Evolutionary conservation across 2,329 filamentous ascomycete species (phyloP), one percentile per base, ranked within the genome.

Genomic region (Colletotrichum echinochloae): DNA sequence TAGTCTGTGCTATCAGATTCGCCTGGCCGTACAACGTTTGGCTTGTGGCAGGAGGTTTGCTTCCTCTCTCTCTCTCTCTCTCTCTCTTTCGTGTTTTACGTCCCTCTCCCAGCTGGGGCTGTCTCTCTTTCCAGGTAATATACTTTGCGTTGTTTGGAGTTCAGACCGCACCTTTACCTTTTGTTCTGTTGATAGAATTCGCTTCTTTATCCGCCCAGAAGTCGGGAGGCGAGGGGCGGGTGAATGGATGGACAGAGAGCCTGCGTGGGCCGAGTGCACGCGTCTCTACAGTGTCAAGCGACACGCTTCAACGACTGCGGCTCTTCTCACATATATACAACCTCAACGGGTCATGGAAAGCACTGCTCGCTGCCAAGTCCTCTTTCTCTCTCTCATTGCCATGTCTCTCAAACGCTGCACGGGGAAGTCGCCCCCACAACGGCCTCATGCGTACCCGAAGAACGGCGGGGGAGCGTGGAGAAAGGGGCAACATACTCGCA

Each of bases 1-100:
- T 39, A 26, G 59, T 49, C 44, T 60, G 59, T 60, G 44, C 44
- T 51, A 9, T 51, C n/a, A 39, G 35, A 49, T 16, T 28, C 44
- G 23, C 28, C 44, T n/a, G 33, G 59, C n/a, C 59, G 44, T 39
- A 37, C n/a, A 14, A 16, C 26, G n/a, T 11, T 35, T 60, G 59
- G 59, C 30, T 28, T 23, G 44, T 35, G 59, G 44, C n/a, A 23
- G 9, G 23, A 60, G 44, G 20, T 28, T n/a, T 35, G 6, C 6
- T 18, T 41, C 6, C 20, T 9, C 16, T 39, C 16, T 18, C 39
- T 41, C 16, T 41, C 39, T 46, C 9, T 23, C 44, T 5, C 9
- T 12, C 20, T 12, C 9, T 11, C 4, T 11, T 18, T 4, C n/a
- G 2, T 2, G 9, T 12, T 28, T 12, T 20, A 11, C 6, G 8